Evolutionary conservation across 192 early-diverging fungal species (phyloP).

Genomic region (Podila horticola): DNA sequence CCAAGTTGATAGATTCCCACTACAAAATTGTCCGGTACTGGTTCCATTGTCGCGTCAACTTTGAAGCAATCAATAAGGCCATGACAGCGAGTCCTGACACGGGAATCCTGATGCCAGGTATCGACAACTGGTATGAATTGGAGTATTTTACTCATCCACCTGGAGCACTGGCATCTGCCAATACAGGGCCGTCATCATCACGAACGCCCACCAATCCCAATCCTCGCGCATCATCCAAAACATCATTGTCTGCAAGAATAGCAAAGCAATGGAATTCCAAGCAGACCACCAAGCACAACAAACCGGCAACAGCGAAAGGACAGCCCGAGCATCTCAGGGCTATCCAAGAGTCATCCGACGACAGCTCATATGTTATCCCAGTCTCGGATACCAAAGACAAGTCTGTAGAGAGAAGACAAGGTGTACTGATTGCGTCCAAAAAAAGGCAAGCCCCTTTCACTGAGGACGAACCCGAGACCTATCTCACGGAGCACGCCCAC

Average conservation of each 20-base stretch:
- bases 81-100: neutral
- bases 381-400: too few species aligned
- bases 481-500: too few species aligned
- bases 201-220: neutral
- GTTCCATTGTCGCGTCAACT: constrained; percentile 1
- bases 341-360: too few species aligned
- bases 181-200: neutral
- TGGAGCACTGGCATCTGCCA: neutral
- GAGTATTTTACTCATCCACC: neutral
- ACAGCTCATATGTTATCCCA: too few species aligned
- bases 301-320: neutral
- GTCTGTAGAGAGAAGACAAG: too few species aligned
- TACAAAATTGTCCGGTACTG: neutral
- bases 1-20: neutral
- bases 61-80: neutral
- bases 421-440: too few species aligned
- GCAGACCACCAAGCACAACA: neutral
- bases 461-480: too few species aligned
- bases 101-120: neutral
- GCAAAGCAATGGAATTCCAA: neutral
- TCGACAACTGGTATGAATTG: neutral
- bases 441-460: too few species aligned
- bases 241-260: neutral
- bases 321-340: neutral
- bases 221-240: neutral